Conservation (phyloP, 192 early-diverging fungal species). For the Backusella australiensis region DNA sequence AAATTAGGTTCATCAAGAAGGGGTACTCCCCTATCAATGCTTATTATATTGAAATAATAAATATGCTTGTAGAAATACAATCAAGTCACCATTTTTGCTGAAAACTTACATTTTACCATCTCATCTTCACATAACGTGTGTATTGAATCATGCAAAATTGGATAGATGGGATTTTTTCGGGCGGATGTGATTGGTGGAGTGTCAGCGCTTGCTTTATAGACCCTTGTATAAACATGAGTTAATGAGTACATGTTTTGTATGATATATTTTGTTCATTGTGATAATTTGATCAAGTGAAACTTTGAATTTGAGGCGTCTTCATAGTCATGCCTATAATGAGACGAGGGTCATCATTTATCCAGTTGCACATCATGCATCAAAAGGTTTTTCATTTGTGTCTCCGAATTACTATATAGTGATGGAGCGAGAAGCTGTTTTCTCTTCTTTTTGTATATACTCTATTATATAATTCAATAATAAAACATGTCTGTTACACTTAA, state of each 20-base stretch:
- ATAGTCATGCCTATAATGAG: neutral
- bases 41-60: no score
- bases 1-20: no score
- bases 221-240: neutral
- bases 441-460: neutral
- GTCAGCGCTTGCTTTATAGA: neutral
- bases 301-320: neutral
- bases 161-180: neutral
- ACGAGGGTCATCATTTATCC: neutral
- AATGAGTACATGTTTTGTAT: neutral
- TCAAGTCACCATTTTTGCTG: neutral
- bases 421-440: neutral
- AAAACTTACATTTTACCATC: no score
- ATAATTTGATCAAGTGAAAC: neutral
- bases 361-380: neutral
- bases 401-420: neutral
- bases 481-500: neutral
- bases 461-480: neutral
- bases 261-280: neutral
- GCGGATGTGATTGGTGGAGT: neutral
- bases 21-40: no score
- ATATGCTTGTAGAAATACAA: no score
- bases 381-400: neutral
- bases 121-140: no score
- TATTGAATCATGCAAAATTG: no score